A percentile compares a stretch with the other conserved stretches of the same genome.
Conservation (phyloP, 345 rosid genomes). For the Odontarrhena argentea region DNA sequence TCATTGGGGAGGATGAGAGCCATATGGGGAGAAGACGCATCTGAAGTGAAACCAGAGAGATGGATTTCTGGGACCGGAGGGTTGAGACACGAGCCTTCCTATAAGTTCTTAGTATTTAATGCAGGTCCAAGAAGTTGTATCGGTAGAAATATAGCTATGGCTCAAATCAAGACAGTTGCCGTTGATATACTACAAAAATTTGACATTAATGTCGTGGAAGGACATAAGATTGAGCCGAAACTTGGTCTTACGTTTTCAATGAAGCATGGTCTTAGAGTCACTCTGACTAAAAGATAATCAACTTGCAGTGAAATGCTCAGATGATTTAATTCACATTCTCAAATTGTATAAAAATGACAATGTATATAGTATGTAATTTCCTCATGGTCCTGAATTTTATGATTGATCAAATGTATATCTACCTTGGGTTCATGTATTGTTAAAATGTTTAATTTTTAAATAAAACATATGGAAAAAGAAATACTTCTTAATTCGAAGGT, state of each 20-base stretch:
- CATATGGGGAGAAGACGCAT: conserved; percentile 7
- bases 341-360: too few relatives aligned
- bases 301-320: not conserved
- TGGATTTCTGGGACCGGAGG: conserved; percentile 15
- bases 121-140: conserved; percentile 15
- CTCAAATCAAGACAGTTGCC: not conserved
- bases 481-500: too few relatives aligned
- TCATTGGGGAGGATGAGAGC: conserved; percentile 15
- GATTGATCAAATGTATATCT: too few relatives aligned
- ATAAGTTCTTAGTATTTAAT: not conserved
- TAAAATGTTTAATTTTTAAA: too few relatives aligned
- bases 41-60: conserved; percentile 18
- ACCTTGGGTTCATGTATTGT: too few relatives aligned
- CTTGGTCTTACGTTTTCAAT: conserved; percentile 1
- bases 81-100: conserved; percentile 4
- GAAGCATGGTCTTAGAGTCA: conserved; percentile 9
- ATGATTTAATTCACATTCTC: too few relatives aligned
- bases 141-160: conserved; percentile 11
- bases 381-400: too few relatives aligned
- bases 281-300: not conserved
- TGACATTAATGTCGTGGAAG: conserved; percentile 12
- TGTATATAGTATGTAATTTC: too few relatives aligned
- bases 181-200: conserved; percentile 30
- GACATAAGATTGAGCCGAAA: conserved; percentile 14
- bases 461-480: too few relatives aligned